phyloP scores from a whole-genome alignment of 2,329 filamentous ascomycete genomes.

The Microsporum audouinii region DNA sequence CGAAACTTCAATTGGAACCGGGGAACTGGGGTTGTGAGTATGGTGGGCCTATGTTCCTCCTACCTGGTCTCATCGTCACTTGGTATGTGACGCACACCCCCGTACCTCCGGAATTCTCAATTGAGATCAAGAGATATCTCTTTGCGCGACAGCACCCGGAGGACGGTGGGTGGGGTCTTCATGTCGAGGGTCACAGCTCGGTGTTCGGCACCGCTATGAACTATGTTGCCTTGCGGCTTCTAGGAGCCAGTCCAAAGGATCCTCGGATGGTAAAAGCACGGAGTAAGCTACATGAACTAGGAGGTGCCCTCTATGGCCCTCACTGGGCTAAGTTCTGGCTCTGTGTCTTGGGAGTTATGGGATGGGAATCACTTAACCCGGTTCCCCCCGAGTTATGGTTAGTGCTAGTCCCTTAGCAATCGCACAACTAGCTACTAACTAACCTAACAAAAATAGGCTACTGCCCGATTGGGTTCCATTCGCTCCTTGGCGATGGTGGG shows the following conservation, averaged over 20 bases:
- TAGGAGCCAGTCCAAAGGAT: conserved; percentile 76
- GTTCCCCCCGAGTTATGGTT: conserved; percentile 84
- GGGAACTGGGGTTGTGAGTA: conserved; percentile 98
- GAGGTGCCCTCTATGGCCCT: conserved; percentile 70
- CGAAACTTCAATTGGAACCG: conserved; percentile 72
- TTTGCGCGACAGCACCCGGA: conserved; percentile 71
- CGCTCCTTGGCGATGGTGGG: conserved; percentile 92
- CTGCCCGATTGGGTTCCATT: conserved; percentile 83
- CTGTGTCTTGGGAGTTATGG: conserved; percentile 64
- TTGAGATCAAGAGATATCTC: conserved; percentile 86
- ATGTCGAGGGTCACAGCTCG: conserved; percentile 85
- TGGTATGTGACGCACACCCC: conserved; percentile 86
- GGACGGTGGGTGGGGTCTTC: conserved; percentile 94
- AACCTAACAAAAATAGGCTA: conserved; percentile 36
- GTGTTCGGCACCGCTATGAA: conserved; percentile 86
- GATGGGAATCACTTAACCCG: conserved; percentile 91
- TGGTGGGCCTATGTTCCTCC: conserved; percentile 89
- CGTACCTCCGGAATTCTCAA: conserved; percentile 66
- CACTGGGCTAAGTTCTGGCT: conserved; percentile 99
- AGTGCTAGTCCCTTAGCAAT: neutral
- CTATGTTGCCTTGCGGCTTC: conserved; percentile 66
- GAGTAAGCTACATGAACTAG: conserved; percentile 67
- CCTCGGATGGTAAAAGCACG: conserved; percentile 76
- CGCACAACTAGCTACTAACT: neutral
- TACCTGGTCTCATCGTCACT: conserved; percentile 72